Conservation (phyloP, 2,329 filamentous ascomycete genomes). For the Aspergillus quadricinctus region DNA sequence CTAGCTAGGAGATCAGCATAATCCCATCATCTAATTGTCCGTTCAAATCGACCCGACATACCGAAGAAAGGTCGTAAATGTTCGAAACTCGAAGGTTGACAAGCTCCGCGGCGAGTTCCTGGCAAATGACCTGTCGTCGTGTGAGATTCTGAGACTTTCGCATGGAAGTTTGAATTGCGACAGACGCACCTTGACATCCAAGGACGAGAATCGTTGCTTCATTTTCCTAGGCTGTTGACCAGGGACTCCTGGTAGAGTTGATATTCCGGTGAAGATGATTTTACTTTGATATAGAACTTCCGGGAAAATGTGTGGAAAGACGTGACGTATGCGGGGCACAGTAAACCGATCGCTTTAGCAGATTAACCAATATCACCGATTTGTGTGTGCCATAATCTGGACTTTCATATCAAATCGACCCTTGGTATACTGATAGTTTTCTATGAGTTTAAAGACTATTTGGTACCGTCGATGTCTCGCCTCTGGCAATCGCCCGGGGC, state of each 20-base stretch:
- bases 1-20: slow-evolving; percentile 23
- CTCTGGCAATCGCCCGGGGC: not conserved
- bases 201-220: slow-evolving; percentile 57
- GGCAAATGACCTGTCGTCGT: slow-evolving; percentile 73
- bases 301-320: slow-evolving; percentile 2
- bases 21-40: not conserved
- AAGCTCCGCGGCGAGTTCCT: slow-evolving; percentile 78
- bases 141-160: slow-evolving; percentile 1
- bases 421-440: not conserved
- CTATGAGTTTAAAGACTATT: not conserved
- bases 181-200: slow-evolving; percentile 51
- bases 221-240: slow-evolving; percentile 33
- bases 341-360: slow-evolving; percentile 4
- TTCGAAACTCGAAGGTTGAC: slow-evolving; percentile 80
- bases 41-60: slow-evolving; percentile 27
- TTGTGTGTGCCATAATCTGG: not conserved
- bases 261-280: slow-evolving; percentile 8
- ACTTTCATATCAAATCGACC: not conserved
- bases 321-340: slow-evolving; percentile 39
- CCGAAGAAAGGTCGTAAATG: slow-evolving; percentile 89
- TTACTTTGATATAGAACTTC: slow-evolving; percentile 14
- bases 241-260: slow-evolving; percentile 1
- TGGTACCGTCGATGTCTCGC: not conserved
- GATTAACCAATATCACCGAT: slow-evolving; percentile 5
- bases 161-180: not conserved